These are phyloP conservation scores for Colletotrichum navitas DNA, from an alignment of 2,329 filamentous ascomycete genomes.

Conservation along the genomic window DNA sequence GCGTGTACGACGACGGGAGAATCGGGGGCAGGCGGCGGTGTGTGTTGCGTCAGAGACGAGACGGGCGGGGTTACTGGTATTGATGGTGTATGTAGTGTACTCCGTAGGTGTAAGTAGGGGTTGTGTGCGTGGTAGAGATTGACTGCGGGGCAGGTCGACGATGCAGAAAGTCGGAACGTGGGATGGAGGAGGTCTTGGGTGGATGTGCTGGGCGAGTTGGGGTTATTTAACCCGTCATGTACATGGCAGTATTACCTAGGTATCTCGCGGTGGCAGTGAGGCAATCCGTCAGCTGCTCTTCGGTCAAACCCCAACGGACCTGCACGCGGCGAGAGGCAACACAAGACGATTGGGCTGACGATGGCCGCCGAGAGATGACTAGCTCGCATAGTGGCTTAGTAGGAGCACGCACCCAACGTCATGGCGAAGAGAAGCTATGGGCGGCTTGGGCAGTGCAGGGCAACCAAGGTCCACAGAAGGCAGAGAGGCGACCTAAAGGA, in stretches of 20 bases:
- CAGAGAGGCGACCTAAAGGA: background rate
- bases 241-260: background rate
- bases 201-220: conserved; percentile 7
- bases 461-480: conserved; percentile 18
- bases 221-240: conserved; percentile 10
- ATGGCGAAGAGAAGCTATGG: conserved; percentile 25
- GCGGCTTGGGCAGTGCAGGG: conserved; percentile 28
- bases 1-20: conserved; percentile 11
- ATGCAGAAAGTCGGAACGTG: conserved; percentile 8
- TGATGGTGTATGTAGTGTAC: background rate
- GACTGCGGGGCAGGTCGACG: conserved; percentile 20
- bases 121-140: background rate
- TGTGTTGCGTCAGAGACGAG: conserved; percentile 24
- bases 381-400: conserved; percentile 34
- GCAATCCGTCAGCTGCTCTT: conserved; percentile 19
- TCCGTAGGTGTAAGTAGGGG: background rate
- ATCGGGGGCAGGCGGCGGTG: background rate
- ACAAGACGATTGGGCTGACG: conserved; percentile 27
- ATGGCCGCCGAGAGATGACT: conserved; percentile 1
- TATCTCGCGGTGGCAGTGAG: conserved; percentile 6
- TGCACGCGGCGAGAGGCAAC: conserved; percentile 10
- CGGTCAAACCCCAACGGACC: conserved; percentile 4
- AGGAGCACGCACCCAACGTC: conserved; percentile 37
- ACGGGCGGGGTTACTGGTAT: conserved; percentile 26
- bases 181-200: background rate